These are phyloP conservation scores for Isabelozyma rhagii DNA, from an alignment of 805 yeast species.

Conservation along the genomic window DNA sequence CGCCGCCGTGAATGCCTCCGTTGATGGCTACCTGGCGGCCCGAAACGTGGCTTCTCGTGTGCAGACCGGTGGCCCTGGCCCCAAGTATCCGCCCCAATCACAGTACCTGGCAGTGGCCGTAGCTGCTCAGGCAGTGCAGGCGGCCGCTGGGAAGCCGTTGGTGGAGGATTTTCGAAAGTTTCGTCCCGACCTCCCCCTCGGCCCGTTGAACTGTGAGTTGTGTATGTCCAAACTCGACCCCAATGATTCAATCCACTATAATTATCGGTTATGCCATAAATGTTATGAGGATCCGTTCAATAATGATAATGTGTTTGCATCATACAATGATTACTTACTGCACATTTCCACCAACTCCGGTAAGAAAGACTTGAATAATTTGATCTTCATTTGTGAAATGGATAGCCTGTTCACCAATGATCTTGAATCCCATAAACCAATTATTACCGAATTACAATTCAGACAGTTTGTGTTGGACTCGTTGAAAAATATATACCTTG, in stretches of 20 bases:
- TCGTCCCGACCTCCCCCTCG: neutral
- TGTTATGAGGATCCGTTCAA: constrained; percentile 30
- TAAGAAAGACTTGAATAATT: constrained; percentile 10
- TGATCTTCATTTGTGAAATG: constrained; percentile 17
- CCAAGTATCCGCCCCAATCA: constrained; percentile 1
- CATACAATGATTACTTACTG: constrained; percentile 24
- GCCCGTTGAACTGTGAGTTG: constrained; percentile 19
- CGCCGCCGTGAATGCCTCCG: constrained; percentile 12
- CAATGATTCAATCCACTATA: constrained; percentile 19
- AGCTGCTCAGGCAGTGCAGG: neutral
- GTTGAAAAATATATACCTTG: constrained; percentile 33
- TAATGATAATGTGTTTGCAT: constrained; percentile 20
- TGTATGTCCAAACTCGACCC: constrained; percentile 20
- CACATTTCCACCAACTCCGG: constrained; percentile 11
- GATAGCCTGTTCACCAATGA: constrained; percentile 16
- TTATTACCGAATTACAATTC: constrained; percentile 30
- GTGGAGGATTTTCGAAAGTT: neutral
- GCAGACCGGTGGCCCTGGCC: constrained; percentile 7
- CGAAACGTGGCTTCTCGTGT: neutral
- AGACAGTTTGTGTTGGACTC: constrained; percentile 31
- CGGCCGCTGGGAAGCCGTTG: neutral
- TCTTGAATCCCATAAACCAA: constrained; percentile 17
- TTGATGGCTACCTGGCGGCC: neutral
- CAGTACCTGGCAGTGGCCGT: neutral
- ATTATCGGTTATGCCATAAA: constrained; percentile 23